Evolutionary conservation across 768 basidiomycete species (phyloP).

Genomic region (Phaeotremella fagi): DNA sequence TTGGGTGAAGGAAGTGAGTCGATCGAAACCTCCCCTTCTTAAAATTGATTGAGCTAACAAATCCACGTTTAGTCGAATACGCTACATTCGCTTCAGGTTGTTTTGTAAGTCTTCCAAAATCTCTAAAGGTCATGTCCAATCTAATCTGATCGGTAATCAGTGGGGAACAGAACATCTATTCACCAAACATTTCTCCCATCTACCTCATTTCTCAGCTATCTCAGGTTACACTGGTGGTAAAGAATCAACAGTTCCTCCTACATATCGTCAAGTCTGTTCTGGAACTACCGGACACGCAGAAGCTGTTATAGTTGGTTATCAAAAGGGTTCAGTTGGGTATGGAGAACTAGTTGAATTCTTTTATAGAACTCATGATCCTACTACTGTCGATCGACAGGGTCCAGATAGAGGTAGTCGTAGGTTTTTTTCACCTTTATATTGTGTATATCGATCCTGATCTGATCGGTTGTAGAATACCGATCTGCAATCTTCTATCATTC

Average conservation of each 20-base stretch:
- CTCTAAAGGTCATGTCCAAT: neutral
- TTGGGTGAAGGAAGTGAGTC: slow-evolving; percentile 40
- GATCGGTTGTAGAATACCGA: slow-evolving; percentile 66
- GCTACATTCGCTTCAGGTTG: slow-evolving; percentile 48
- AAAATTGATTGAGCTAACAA: neutral
- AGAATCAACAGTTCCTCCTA: slow-evolving; percentile 6
- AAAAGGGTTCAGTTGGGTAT: slow-evolving; percentile 70
- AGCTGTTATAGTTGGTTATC: slow-evolving; percentile 78
- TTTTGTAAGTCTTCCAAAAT: slow-evolving; percentile 36
- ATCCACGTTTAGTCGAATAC: slow-evolving; percentile 33
- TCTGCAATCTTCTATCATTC: slow-evolving; percentile 82
- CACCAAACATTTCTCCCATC: slow-evolving; percentile 40
- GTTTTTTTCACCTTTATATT: slow-evolving; percentile 10
- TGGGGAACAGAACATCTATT: slow-evolving; percentile 49
- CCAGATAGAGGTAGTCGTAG: slow-evolving; percentile 70
- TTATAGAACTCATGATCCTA: slow-evolving; percentile 90
- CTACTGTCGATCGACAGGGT: slow-evolving; percentile 74
- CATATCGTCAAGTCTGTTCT: slow-evolving; percentile 69
- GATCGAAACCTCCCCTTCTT: neutral
- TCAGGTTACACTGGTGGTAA: slow-evolving; percentile 47
- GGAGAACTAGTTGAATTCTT: slow-evolving; percentile 90
- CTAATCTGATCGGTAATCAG: slow-evolving; percentile 13
- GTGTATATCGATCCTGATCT: neutral
- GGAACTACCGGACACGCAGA: slow-evolving; percentile 86
- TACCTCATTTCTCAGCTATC: slow-evolving; percentile 42